phyloP scores from a whole-genome alignment of 2,329 filamentous ascomycete species.

The Albophoma yamanashiensis region DNA sequence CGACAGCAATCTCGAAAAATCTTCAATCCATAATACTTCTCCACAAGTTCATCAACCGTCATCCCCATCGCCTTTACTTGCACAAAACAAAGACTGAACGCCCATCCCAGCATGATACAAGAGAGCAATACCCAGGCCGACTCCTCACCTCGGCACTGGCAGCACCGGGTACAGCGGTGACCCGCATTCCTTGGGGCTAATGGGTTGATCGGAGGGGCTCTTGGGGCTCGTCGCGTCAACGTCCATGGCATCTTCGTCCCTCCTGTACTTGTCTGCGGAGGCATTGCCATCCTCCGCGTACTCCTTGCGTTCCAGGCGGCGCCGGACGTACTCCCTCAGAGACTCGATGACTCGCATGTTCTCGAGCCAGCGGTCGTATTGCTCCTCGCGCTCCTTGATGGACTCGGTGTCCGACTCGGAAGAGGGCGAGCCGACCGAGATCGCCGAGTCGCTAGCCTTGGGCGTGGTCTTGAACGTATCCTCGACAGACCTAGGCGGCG shows the following conservation, averaged over 20 bases:
- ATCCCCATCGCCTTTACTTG: not conserved
- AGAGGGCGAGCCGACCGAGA: constrained; percentile 40
- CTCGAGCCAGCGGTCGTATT: constrained; percentile 55
- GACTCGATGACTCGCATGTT: constrained; percentile 55
- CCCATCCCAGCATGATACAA: not conserved
- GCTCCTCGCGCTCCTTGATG: constrained; percentile 47
- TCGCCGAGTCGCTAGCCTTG: constrained; percentile 29
- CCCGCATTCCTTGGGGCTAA: constrained; percentile 16
- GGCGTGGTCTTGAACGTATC: constrained; percentile 31
- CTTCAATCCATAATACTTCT: not conserved
- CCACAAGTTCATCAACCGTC: not conserved
- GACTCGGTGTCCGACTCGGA: constrained; percentile 44
- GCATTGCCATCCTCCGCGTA: constrained; percentile 29
- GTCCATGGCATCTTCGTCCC: constrained; percentile 24
- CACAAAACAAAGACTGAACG: not conserved
- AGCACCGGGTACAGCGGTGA: constrained; percentile 29
- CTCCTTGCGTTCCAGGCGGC: constrained; percentile 45
- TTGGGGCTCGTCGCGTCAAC: constrained; percentile 22
- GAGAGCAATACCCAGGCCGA: not conserved
- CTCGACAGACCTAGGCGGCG: constrained; percentile 17
- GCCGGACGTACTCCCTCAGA: constrained; percentile 45
- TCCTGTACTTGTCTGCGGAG: constrained; percentile 5
- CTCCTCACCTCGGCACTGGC: constrained; percentile 17
- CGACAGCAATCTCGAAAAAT: not conserved
- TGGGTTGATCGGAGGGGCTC: constrained; percentile 12